Conservation (phyloP, 495 filamentous ascomycete genomes). For the Aspergillus asperescens region DNA sequence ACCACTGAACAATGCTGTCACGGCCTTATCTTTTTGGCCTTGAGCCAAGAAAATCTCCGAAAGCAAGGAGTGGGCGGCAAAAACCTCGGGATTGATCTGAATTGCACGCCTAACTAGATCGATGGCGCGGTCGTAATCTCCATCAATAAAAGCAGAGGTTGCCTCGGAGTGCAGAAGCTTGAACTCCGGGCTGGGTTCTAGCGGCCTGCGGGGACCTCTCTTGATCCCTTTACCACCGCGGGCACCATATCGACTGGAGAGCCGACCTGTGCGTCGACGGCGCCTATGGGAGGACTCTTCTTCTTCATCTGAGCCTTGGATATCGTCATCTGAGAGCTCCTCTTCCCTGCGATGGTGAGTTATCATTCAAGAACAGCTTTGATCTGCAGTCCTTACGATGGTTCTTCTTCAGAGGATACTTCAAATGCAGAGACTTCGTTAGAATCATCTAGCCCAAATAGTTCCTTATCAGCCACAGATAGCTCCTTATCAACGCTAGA, state of each 20-base stretch:
- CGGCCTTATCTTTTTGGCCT: conserved; percentile 60
- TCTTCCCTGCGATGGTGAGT: conserved; percentile 18
- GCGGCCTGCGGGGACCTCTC: conserved; percentile 63
- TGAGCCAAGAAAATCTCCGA: conserved; percentile 66
- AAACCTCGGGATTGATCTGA: conserved; percentile 77
- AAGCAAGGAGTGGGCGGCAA: conserved; percentile 68
- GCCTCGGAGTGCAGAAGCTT: conserved; percentile 66
- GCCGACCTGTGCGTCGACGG: conserved; percentile 35
- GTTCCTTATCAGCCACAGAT: not conserved
- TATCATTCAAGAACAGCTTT: not conserved
- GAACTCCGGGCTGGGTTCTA: conserved; percentile 70
- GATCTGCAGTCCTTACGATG: conserved; percentile 15
- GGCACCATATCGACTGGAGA: conserved; percentile 41
- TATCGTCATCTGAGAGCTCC: conserved; percentile 13
- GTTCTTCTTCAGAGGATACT: conserved; percentile 16
- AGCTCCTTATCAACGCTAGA: conserved; percentile 4
- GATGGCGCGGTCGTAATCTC: conserved; percentile 59
- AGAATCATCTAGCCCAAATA: conserved; percentile 15
- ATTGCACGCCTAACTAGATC: conserved; percentile 62
- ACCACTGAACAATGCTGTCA: conserved; percentile 63
- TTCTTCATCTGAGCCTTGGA: conserved; percentile 25
- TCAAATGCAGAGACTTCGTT: conserved; percentile 27
- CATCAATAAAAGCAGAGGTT: conserved; percentile 61
- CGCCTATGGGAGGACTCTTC: conserved; percentile 26
- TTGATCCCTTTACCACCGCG: conserved; percentile 47